Evolutionary conservation across 345 rosid genomes (phyloP), one percentile per base, ranked within the genome.

Genomic region (Ceriops zippeliana): DNA sequence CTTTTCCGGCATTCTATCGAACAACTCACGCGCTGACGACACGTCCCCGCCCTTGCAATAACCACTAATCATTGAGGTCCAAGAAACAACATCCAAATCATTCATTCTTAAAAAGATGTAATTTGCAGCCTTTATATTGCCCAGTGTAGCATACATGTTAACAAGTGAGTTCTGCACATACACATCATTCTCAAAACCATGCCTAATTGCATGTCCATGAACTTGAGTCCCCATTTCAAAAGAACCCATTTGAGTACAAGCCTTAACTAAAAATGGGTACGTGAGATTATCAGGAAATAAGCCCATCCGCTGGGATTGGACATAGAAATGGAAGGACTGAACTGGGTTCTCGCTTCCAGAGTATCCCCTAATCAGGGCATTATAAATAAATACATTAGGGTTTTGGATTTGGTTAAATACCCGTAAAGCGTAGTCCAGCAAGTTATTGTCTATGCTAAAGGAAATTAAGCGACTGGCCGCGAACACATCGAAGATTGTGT

Each of bases 1-100:
- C 73, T 70, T 86, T 28, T 84, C 84, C 0, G 93, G 93, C 96
- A 88, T 89, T 88, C 42, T 76, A 62, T 86, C 93, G 69, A 88
- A 91, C 91, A 88, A 49, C 37, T 71, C 28, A 28, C 93, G 86
- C 6, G 92, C 93, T 13, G 80, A 76, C 7, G 37, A 80, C 27
- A 79, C 75, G 59, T 84, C 75, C 20, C 93, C 88, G 5, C 78
- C 47, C 68, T 71, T 84, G 6, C 70, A 78, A 22, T 74, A 86
- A 0, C 89, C 90, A 4, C 80, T 70, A 0, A 89, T 75, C 90
- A 89, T 87, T 0, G 89, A 87, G 63, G 89, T 89, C 91, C 91
- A 91, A 4, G 90, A 91, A 71, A 85, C 90, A 46, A 87, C 89
- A 67, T 91, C 85, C 1, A 72, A 73, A 54, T 47, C 52, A 42